Evolutionary conservation across 2,329 filamentous ascomycete genomes (phyloP).

Genomic region (Coccinonectria pachysandricola): DNA sequence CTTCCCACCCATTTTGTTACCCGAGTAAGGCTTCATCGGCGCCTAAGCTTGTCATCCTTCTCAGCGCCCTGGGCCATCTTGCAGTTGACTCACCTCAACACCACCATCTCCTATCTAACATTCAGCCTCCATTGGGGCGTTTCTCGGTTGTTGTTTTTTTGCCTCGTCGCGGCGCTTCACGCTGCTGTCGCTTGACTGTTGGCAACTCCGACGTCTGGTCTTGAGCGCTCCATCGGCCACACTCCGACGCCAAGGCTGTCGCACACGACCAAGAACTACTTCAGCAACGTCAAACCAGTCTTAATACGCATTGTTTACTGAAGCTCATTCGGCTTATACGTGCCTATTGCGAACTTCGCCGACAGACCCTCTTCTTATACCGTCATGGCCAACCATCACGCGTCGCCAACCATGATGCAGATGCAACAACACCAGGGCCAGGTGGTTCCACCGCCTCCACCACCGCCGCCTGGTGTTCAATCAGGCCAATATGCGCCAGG

Average conservation of each 20-base stretch:
- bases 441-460: conserved; percentile 45
- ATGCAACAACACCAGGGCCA: conserved; percentile 52
- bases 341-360: conserved; percentile 10
- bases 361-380: conserved; percentile 7
- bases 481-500: conserved; percentile 52
- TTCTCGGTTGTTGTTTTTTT: no score
- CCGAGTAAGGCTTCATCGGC: conserved; percentile 22
- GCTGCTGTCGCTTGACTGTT: no score
- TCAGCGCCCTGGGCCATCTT: conserved; percentile 10
- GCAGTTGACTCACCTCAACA: no score
- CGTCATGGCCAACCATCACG: conserved; percentile 67
- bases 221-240: conserved; percentile 9
- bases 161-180: conserved; percentile 6
- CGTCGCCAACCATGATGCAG: conserved; percentile 69
- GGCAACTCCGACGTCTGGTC: no score
- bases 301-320: no score
- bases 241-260: conserved; percentile 5
- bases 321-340: no score
- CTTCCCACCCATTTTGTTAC: conserved; percentile 25
- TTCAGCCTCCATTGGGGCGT: conserved; percentile 7
- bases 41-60: conserved; percentile 7
- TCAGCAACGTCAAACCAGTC: no score
- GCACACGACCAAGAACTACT: conserved; percentile 6
- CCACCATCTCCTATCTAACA: conserved; percentile 4
- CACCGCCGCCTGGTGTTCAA: conserved; percentile 34